Base-by-base conservation (phyloP, 345 rosid species). In the Brassica cretica region DNA sequence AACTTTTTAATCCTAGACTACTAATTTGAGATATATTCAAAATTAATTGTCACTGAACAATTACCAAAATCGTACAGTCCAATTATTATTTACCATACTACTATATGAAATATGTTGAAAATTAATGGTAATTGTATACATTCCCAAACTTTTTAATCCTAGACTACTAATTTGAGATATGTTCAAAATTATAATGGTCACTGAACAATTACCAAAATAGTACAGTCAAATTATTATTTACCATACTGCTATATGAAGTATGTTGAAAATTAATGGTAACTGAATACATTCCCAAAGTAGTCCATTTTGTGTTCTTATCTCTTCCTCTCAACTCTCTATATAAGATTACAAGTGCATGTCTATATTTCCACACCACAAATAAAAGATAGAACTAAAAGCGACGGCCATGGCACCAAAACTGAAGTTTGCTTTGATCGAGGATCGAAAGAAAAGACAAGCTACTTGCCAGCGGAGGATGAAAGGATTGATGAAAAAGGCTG, bases 281-380 rank as follows among this genome's bases (percentile, higher is more conserved):
- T 35, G 39, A 35, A 35, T 35, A 35, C 39, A 35, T 35, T 35
- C 39, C 9, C 39, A 35, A 35, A 35, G 39, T 35, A 35, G 39
- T 35, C 39, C 39, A 35, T 11, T 1, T 68, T 11, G 16, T 15
- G 58, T 46, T 37, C 67, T 39, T 41, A 62, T 72, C 68, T 61
- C 60, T 19, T 73, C 56, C 19, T 67, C 16, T 61, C 9, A 10
- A 18, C 25, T 39, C 41, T 41, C 44, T 18, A 44, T 61, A 72
- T 72, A 49, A 61, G 76, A 61, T 6, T 29, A 46, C 61, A 56
- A 6, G 32, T 56, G 74, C 68, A 61, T 66, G 46, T 14, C 25
- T 61, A 33, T 72, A 21, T 60, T 14, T 29, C 14, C 1, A 15
- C 46, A 73, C 5, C 76, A 62, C 30, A 1, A 24, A 59, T 10